These are phyloP conservation scores for Helicocarpus griseus DNA, from an alignment of 2,329 filamentous ascomycete species.

Conservation along the genomic window DNA sequence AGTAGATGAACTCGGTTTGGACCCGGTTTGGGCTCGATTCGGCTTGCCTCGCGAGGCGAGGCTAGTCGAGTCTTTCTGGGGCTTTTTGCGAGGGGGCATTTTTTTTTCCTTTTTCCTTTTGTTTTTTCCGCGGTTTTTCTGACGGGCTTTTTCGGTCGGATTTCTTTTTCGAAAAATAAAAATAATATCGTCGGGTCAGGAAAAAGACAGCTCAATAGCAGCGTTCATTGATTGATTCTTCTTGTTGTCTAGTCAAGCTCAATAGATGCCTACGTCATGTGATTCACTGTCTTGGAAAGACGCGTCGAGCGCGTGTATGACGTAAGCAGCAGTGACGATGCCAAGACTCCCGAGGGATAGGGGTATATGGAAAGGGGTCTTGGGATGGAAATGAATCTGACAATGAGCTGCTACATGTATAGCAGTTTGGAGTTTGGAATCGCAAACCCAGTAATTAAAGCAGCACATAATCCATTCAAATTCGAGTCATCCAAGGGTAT, in stretches of 20 bases:
- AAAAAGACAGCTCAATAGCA: neutral
- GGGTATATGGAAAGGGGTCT: too few relatives aligned
- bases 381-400: neutral
- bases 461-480: neutral
- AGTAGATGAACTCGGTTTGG: neutral
- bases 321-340: neutral
- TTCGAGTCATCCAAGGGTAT: neutral
- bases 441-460: too few relatives aligned
- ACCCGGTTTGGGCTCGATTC: neutral
- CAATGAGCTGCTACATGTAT: too few relatives aligned
- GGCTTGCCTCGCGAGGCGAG: neutral
- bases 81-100: neutral
- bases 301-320: slow-evolving; percentile 4
- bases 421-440: too few relatives aligned
- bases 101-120: neutral
- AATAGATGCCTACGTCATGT: neutral
- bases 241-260: neutral
- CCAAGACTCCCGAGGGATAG: neutral
- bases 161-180: neutral
- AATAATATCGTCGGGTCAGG: neutral
- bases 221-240: neutral
- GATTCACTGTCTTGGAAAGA: neutral
- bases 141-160: too few relatives aligned
- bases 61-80: neutral
- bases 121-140: neutral